Base-by-base conservation (phyloP, 1,284 basidiomycete species). In the Ustilago trichophora region DNA sequence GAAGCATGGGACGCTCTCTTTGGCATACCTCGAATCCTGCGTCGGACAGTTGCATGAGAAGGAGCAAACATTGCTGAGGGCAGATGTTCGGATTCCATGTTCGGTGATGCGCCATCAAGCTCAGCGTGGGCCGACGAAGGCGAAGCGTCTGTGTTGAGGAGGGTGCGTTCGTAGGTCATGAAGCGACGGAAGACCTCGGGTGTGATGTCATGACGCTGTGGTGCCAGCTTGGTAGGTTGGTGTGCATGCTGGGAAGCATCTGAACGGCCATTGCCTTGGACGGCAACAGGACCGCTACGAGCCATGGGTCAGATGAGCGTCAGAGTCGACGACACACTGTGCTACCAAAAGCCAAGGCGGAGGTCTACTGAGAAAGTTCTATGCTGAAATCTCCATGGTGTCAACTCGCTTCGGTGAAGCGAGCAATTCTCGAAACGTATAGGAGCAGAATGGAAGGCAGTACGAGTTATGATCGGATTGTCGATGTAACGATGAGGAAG, bases 181-280 rank as follows among this genome's bases (percentile, higher is more conserved):
- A 64, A 57, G 32, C 60, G 44, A 12, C 43, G 60, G 25, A 64
- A 52, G 19, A 64, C 40, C 19, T 64, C 53, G 13, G 49, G 49
- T 26, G 53, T 57, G 25, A 57, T 49, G 16, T 57, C 53, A 34
- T 29, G 49, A 12, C 21, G 32, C 11, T 25, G 44, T 2, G 34
- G 11, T 34, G 31, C 16, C 26, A 19, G 13, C 27, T 22, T 19
- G 29, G 19, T 19, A 13, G 44, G 19, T 13, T 41, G 16, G 10
- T 45, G 34, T 2, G 50, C 6, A 8, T 22, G 36, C 13, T 51
- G 26, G 16, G 25, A 40, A 7, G 33, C 26, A 26, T 48, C 40
- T 12, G 36, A 22, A 26, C 26, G 35, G 24, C 42, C 55, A 26
- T 35, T 45, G 42, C 36, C 36, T 18, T 60, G 50, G 41, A 45